Base-by-base conservation (phyloP, 106 monocot genomes). In the Gastrodia elata region DNA sequence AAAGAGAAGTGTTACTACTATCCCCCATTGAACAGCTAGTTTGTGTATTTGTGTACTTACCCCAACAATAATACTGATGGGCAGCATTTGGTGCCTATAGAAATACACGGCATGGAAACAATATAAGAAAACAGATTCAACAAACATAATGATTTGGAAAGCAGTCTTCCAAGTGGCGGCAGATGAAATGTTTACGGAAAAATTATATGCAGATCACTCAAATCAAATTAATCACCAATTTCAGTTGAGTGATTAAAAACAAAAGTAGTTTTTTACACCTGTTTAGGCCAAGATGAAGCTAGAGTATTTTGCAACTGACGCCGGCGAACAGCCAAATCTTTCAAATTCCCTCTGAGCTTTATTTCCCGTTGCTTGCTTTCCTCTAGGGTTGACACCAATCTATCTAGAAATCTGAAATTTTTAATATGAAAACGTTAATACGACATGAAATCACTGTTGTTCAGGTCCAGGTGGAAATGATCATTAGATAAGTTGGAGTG, bases 221-320 rank as follows among this genome's bases (percentile, higher is more conserved):
- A 68, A 36, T 22, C 10, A 68, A 42, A 65, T 20, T 46, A 52
- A 36, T 24, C 5, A 33, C 16, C 3, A 18, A 27, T 37, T 33
- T 14, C 8, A 55, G 2, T 42, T 46, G 64, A 32, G n/a, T 37
- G 57, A 6, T 69, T 46, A 46, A 36, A 55, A 5, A 20, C 43
- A 32, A 22, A 7, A 11, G n/a, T 20, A 74, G 52, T 38, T 25
- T 70, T 30, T 75, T 75, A 88, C 46, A 98, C 97, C 71, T 91
- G 98, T 73, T 98, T 98, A 8, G 98, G 93, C 93, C 93, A 98
- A 7, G 90, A 86, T 76, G 93, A 98, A 39, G 93, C 81, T 15
- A 98, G 67, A 57, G 85, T 58, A 85, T 93, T 98, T 30, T 98
- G 98, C 73, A 98, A 73, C 73, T 98, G 93, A 87, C 93, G 85